Evolutionary conservation across 2,329 filamentous ascomycete genomes (phyloP).

Genomic region (Scytalidium sp.): DNA sequence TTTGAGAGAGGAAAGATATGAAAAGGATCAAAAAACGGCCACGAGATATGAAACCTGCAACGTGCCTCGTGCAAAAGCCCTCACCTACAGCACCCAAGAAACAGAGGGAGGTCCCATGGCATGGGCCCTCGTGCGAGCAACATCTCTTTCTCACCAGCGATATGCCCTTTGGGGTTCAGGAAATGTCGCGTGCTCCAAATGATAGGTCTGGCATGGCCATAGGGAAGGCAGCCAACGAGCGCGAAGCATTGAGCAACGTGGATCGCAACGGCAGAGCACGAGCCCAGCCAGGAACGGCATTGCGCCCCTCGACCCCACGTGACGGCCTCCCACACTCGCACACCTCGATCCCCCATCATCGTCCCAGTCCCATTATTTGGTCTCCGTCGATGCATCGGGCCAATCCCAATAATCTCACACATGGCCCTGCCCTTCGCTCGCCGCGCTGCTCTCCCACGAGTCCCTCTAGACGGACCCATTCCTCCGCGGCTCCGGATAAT

Average conservation of each 20-base stretch:
- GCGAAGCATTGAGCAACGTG: not conserved
- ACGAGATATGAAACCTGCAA: conserved; percentile 1
- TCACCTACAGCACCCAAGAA: conserved; percentile 5
- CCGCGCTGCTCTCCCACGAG: too few species aligned
- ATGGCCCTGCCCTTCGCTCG: too few species aligned
- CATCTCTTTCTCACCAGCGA: conserved; percentile 3
- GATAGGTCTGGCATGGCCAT: conserved; percentile 5
- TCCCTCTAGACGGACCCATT: too few species aligned
- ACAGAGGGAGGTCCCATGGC: conserved; percentile 5
- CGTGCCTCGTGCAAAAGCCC: not conserved
- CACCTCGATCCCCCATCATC: too few species aligned
- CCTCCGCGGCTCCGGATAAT: too few species aligned
- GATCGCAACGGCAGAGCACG: not conserved
- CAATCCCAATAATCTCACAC: too few species aligned
- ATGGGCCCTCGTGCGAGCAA: conserved; percentile 3
- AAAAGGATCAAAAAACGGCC: not conserved
- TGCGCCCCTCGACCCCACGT: too few species aligned
- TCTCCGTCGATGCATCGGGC: too few species aligned
- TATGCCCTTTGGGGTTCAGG: not conserved
- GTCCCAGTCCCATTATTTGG: too few species aligned
- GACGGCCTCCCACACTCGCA: too few species aligned
- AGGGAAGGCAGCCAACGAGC: not conserved
- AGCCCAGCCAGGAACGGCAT: not conserved
- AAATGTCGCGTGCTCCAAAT: conserved; percentile 12
- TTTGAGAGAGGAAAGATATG: not conserved